Base-by-base conservation (phyloP, 495 filamentous ascomycete species). In the Cercophora scortea region DNA sequence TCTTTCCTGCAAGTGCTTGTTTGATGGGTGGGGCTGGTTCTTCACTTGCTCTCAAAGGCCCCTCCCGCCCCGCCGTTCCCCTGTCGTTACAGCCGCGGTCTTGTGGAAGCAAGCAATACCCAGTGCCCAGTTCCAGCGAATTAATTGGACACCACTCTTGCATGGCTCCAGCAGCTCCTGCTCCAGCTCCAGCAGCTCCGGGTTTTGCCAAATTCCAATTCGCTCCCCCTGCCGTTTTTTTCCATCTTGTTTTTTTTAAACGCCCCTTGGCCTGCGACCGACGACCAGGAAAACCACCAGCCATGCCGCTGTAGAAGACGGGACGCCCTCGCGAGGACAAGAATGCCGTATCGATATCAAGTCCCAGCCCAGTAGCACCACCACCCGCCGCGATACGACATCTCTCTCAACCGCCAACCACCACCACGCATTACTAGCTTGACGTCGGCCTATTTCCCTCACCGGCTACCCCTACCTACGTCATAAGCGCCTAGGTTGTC, bases 331-430 rank as follows among this genome's bases (percentile, higher is more conserved):
- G 32, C 32, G 10, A 8, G 35, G 36, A 18, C 8, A 13, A 49
- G 64, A 41, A 72, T 71, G 69, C 59, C 63, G 33, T 58, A 61
- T 50, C 60, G 63, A 49, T 72, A 69, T 65, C 51, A n/a, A n/a
- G n/a, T n/a, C n/a, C n/a, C n/a, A 12, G 25, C 25, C 25, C 49
- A 44, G 41, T 40, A 50, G 8, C 32, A 49, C 45, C 25, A 47
- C 25, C 25, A 41, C 36, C 45, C 45, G 45, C 45, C 34, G 32
- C 16, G 41, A 6, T 35, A 19, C 25, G 33, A 41, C 35, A 34
- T 25, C 19, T 49, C 34, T 25, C 19, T 49, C 34, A 42, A 49
- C n/a, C 40, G 47, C 38, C 33, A 19, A 44, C 50, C 34, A 50
- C 50, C 34, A 50, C 50, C 49, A 48, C 44, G 45, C 54, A 48